These are phyloP conservation scores for Auxenochlorella pyrenoidosa DNA, from an alignment of 139 green algal genomes.

Conservation along the genomic window DNA sequence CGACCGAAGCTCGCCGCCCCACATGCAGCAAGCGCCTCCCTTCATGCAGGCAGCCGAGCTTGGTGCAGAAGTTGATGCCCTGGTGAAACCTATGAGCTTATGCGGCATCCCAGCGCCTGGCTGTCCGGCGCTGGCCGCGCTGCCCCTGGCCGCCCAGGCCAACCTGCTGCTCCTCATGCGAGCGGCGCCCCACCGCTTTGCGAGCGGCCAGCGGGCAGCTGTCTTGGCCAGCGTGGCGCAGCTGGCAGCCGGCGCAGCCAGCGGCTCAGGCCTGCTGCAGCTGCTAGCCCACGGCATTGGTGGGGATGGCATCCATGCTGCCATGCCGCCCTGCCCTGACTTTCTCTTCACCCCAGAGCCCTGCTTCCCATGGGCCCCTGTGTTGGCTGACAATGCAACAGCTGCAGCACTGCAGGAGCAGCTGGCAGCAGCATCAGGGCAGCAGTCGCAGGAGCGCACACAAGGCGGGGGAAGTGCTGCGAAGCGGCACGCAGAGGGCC, in stretches of 20 bases:
- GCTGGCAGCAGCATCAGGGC: neutral
- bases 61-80: neutral
- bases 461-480: neutral
- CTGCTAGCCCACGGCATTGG: neutral
- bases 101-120: too few relatives aligned
- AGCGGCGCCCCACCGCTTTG: conserved; percentile 14
- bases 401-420: neutral
- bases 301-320: neutral
- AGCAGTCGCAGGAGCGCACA: neutral
- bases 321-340: neutral
- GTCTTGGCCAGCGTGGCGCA: neutral
- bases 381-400: neutral
- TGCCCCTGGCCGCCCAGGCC: conserved; percentile 7
- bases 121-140: neutral
- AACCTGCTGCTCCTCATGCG: conserved; percentile 24
- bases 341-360: neutral
- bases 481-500: neutral
- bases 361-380: conserved; percentile 17
- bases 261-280: neutral
- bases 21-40: neutral
- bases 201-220: neutral
- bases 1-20: too few relatives aligned
- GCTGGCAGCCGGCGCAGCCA: neutral
- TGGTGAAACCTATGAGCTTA: neutral
- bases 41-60: neutral